phyloP scores from a whole-genome alignment of 2,329 filamentous ascomycete genomes.

The Penicillium sclerotigenum region DNA sequence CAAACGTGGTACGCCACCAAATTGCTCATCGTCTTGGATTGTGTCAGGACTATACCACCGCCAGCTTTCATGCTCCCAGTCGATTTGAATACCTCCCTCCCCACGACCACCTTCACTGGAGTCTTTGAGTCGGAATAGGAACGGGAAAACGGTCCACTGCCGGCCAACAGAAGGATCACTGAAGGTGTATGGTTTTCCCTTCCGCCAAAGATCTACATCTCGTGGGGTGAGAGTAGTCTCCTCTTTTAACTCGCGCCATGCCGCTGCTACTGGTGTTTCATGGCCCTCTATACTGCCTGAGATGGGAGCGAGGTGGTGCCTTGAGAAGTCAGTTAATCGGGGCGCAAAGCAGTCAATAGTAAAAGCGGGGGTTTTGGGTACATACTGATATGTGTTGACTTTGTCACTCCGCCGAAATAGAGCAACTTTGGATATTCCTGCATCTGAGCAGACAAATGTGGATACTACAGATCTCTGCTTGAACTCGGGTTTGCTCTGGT shows the following conservation, averaged over 20 bases:
- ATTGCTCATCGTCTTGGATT: slow-evolving; percentile 47
- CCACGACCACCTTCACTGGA: slow-evolving; percentile 28
- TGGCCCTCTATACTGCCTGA: slow-evolving; percentile 58
- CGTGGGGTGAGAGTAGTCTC: slow-evolving; percentile 56
- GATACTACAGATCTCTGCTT: slow-evolving; percentile 42
- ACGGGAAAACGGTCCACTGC: slow-evolving; percentile 63
- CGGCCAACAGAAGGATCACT: slow-evolving; percentile 52
- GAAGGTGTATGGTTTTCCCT: slow-evolving; percentile 60
- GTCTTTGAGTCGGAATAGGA: slow-evolving; percentile 52
- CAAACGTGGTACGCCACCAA: slow-evolving; percentile 57
- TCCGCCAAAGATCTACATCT: slow-evolving; percentile 52
- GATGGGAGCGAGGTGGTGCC: slow-evolving; percentile 57
- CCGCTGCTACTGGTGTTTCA: slow-evolving; percentile 57
- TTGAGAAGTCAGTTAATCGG: slow-evolving; percentile 27
- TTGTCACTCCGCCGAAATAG: slow-evolving; percentile 61
- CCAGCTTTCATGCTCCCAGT: slow-evolving; percentile 62
- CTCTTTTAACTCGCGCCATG: slow-evolving; percentile 61
- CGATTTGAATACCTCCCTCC: slow-evolving; percentile 51
- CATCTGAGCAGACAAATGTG: slow-evolving; percentile 41
- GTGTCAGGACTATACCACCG: slow-evolving; percentile 55
- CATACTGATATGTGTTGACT: slow-evolving; percentile 58
- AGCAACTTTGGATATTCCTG: slow-evolving; percentile 49
- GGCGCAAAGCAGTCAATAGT: not conserved
- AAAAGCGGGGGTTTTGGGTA: not conserved
- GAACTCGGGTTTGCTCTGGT: slow-evolving; percentile 6